Evolutionary conservation across 2,329 filamentous ascomycete genomes (phyloP).

Genomic region (Penicillium sp.): DNA sequence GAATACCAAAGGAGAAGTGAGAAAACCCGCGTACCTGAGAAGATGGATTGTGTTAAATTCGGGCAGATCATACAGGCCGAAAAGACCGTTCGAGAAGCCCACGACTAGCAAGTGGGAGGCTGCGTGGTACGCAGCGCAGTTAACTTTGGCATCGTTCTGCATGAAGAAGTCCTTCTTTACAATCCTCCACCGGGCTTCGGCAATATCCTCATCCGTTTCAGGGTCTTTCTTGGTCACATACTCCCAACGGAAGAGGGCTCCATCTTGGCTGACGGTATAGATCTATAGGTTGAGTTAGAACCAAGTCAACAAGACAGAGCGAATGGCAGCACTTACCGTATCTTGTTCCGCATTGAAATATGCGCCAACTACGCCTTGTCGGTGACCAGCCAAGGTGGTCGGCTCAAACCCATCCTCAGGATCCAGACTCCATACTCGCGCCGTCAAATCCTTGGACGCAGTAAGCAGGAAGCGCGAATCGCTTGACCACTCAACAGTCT

Average conservation of each 20-base stretch:
- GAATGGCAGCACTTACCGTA: conserved; percentile 44
- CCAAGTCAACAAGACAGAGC: neutral
- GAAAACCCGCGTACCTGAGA: conserved; percentile 44
- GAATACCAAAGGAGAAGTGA: neutral
- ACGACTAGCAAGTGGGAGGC: conserved; percentile 88
- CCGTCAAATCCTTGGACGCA: conserved; percentile 85
- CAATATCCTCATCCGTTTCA: conserved; percentile 57
- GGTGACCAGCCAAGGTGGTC: conserved; percentile 84
- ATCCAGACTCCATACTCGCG: conserved; percentile 90
- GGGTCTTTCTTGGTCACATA: conserved; percentile 64
- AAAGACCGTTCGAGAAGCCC: conserved; percentile 90
- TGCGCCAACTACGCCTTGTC: conserved; percentile 85
- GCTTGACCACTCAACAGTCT: conserved; percentile 87
- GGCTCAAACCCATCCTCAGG: conserved; percentile 82
- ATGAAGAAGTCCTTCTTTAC: conserved; percentile 89
- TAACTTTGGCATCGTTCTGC: conserved; percentile 80
- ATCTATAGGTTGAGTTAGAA: conserved; percentile 48
- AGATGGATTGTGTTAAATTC: conserved; percentile 95
- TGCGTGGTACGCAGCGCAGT: conserved; percentile 85
- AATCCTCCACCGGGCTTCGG: conserved; percentile 81
- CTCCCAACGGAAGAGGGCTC: conserved; percentile 91
- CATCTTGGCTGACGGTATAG: conserved; percentile 94
- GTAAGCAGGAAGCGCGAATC: conserved; percentile 95
- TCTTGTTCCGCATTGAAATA: conserved; percentile 96
- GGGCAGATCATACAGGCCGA: conserved; percentile 91